Evolutionary conservation across 345 rosid species (phyloP).

Genomic region (Adansonia digitata): DNA sequence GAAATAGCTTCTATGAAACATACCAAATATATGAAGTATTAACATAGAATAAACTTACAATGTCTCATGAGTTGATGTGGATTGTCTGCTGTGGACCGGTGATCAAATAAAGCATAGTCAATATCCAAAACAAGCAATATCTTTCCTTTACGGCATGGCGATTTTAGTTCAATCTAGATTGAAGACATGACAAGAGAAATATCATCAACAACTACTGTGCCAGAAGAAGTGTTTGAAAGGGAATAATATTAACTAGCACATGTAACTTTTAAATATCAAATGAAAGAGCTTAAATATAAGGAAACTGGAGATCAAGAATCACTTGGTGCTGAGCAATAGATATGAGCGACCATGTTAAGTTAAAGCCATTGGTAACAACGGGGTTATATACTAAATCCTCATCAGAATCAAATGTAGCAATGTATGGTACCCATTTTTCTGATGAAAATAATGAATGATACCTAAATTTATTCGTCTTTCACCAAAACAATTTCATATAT

Average conservation of each 20-base stretch:
- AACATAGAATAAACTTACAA: constrained; percentile 39
- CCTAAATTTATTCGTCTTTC: neutral
- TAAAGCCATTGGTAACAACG: neutral
- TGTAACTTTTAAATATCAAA: neutral
- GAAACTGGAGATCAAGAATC: neutral
- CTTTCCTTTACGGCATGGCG: constrained; percentile 82
- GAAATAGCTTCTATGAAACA: constrained; percentile 20
- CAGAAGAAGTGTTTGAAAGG: neutral
- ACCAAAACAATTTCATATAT: neutral
- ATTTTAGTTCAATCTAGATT: constrained; percentile 59
- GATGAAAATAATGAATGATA: neutral
- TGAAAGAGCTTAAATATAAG: neutral
- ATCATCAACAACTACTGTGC: neutral
- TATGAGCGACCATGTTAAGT: neutral
- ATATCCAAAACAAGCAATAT: constrained; percentile 85
- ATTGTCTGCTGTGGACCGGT: constrained; percentile 87
- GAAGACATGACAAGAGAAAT: neutral
- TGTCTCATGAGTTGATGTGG: constrained; percentile 93
- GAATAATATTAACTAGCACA: neutral
- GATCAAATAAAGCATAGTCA: constrained; percentile 94
- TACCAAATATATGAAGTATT: neutral
- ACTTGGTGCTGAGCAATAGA: too few relatives aligned
- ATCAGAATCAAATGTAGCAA: neutral
- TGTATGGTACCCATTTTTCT: neutral
- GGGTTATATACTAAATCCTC: too few relatives aligned